Base-by-base conservation (phyloP, 208 protist genomes). In the Crithidia bombi region DNA sequence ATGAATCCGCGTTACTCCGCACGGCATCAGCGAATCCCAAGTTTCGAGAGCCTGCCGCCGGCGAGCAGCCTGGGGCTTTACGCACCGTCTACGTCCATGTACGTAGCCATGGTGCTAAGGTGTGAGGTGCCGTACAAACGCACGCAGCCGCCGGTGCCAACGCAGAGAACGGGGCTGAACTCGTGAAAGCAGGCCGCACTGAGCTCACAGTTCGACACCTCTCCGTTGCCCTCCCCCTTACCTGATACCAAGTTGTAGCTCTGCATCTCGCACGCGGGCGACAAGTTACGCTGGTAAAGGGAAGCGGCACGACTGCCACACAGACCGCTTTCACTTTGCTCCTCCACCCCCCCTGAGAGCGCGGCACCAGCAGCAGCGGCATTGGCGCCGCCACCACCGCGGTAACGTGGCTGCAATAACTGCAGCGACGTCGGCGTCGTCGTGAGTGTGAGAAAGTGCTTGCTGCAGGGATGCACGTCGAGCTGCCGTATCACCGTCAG, bases 381-480 rank as follows among this genome's bases (percentile, higher is more conserved):
- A 1, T 0, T 25, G 2, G 56, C 41, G 35, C 19, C 10, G 47
- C 25, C 32, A 14, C 11, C n/a, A 43, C 57, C 14, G n/a, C 14
- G 15, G 33, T 28, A 23, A 14, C 61, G 51, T 12, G 75, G 75
- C 54, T 77, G 64, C 65, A 72, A 21, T 15, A 78, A 46, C 56
- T 78, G 64, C 64, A 89, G 63, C 28, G 74, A 49, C 65, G 82
- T 69, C n/a, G 79, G 46, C 19, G 82, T 89, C 30, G 82, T 80
- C 17, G 82, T 75, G 55, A 89, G 66, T 3, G 87, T 86, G 36
- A 82, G 75, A 21, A 92, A 67, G 1, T 58, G 68, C 50, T 79
- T 61, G 56, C 65, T 72, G 58, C 79, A 83, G 19, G 75, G 63
- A 57, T 92, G 87, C 35, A 86, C 74, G 54, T 81, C 81, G 44